These are phyloP conservation scores for Thinopyrum obtusiflorum DNA, from an alignment of 202 grass and related monocot species.

Conservation along the genomic window DNA sequence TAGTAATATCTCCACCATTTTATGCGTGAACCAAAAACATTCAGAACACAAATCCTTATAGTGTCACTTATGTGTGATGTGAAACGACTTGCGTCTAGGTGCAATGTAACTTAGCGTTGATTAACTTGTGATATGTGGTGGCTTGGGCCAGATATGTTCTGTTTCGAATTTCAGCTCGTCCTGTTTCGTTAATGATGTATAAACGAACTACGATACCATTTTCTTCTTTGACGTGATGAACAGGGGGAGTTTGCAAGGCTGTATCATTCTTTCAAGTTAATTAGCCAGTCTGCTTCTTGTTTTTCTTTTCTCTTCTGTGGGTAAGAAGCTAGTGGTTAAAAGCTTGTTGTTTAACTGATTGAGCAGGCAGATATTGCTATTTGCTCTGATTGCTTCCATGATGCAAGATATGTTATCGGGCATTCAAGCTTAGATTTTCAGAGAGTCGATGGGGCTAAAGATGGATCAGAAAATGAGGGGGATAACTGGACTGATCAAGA, in stretches of 20 bases:
- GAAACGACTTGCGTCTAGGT: neutral
- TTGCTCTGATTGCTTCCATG: constrained; percentile 81
- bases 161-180: neutral
- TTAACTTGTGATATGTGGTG: neutral
- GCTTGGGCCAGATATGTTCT: neutral
- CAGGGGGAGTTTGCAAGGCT: neutral
- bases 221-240: neutral
- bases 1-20: neutral
- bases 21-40: neutral
- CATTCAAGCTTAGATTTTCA: constrained; percentile 88
- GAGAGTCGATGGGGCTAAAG: constrained; percentile 52
- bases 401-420: constrained; percentile 69
- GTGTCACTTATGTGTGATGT: neutral
- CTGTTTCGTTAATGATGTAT: constrained; percentile 1
- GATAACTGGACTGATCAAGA: constrained; percentile 86
- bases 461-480: constrained; percentile 54
- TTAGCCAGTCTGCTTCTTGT: neutral
- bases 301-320: neutral
- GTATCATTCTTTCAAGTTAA: neutral
- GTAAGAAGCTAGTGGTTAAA: constrained; percentile 7
- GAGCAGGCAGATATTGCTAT: constrained; percentile 70
- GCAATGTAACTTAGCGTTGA: neutral
- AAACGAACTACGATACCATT: neutral
- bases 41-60: neutral
- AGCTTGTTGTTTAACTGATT: constrained; percentile 32